A percentile compares a stretch with the other conserved stretches of the same genome.
Evolutionary conservation across 2,329 filamentous ascomycete species (phyloP).

Genomic region (Diaporthe destruens): DNA sequence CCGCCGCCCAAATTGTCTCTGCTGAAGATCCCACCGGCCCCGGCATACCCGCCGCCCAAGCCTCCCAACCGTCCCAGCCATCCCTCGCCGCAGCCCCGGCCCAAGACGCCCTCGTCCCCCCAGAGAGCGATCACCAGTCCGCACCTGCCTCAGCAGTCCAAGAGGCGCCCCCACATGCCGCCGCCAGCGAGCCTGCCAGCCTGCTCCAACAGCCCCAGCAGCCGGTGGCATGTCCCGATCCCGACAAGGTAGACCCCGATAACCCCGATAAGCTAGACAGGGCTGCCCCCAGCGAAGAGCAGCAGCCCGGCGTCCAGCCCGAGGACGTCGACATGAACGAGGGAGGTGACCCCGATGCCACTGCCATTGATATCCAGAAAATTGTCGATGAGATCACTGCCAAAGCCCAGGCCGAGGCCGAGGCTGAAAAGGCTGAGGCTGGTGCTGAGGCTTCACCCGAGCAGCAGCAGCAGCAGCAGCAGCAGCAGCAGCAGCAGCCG

Average conservation of each 20-base stretch:
- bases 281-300: slow-evolving; percentile 22
- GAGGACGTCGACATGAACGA: slow-evolving; percentile 40
- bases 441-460: slow-evolving; percentile 43
- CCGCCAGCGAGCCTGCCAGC: slow-evolving; percentile 25
- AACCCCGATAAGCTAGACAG: slow-evolving; percentile 33
- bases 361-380: slow-evolving; percentile 52
- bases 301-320: slow-evolving; percentile 36
- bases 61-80: slow-evolving; percentile 34
- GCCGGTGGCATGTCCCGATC: slow-evolving; percentile 31
- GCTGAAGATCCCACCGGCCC: slow-evolving; percentile 42
- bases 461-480: slow-evolving; percentile 11
- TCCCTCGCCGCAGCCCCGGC: slow-evolving; percentile 30
- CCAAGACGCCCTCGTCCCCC: slow-evolving; percentile 35
- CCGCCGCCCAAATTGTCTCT: slow-evolving; percentile 48
- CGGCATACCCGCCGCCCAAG: slow-evolving; percentile 37
- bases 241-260: slow-evolving; percentile 37
- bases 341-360: slow-evolving; percentile 39
- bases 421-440: slow-evolving; percentile 44
- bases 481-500: slow-evolving; percentile 26
- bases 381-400: slow-evolving; percentile 53
- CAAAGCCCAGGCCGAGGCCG: slow-evolving; percentile 44
- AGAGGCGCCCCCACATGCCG: slow-evolving; percentile 37
- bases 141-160: slow-evolving; percentile 29
- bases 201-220: slow-evolving; percentile 29
- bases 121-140: slow-evolving; percentile 31